Base-by-base conservation (phyloP, 1,284 basidiomycete species). In the Trichosporon asahii region DNA sequence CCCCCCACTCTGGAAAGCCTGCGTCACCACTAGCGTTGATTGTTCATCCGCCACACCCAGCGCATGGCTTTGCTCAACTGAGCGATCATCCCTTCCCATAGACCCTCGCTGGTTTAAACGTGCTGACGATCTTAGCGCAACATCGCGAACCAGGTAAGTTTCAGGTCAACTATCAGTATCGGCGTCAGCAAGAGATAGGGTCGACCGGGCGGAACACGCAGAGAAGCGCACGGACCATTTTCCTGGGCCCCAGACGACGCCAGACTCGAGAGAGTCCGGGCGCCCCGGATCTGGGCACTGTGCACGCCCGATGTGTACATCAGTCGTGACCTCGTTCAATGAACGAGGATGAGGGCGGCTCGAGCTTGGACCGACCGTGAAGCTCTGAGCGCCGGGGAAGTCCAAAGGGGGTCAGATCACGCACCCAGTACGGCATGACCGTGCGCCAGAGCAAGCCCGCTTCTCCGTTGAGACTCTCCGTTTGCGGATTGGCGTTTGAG, bases 121-220 rank as follows among this genome's bases (percentile, higher is more conserved):
- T 31, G 57, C 57, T 61, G 29, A 61, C 57, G 18, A n/a, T n/a
- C 27, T 21, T 27, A 61, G 57, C 57, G 57, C 29, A 61, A 61
- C 57, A 61, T 61, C 29, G 57, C 57, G 21, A 61, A 61, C 57
- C 57, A 61, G 57, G 57, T 61, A 31, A 33, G 57, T 61, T 33
- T 23, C 57, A n/a, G 2, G 49, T 9, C 49, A 53, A 25, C 18
- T 21, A 21, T 53, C 49, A 53, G 49, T 25, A 8, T 53, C 21
- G 21, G 49, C 21, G 49, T 53, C 49, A 53, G 49, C 21, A 23
- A 53, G 21, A 18, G 18, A 12, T n/a, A 7, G 27, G 29, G 21
- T 27, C 18, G 15, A 12, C 18, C 57, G 27, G 27, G 55, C 55
- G 55, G 25, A 27, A 15, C 55, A 60, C 29, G 27, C 18, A 33